Percentiles rank a stretch among this genome's conserved stretches.
Evolutionary conservation across 257 asterid genomes (phyloP).

Genomic region (Prunella vulgaris): DNA sequence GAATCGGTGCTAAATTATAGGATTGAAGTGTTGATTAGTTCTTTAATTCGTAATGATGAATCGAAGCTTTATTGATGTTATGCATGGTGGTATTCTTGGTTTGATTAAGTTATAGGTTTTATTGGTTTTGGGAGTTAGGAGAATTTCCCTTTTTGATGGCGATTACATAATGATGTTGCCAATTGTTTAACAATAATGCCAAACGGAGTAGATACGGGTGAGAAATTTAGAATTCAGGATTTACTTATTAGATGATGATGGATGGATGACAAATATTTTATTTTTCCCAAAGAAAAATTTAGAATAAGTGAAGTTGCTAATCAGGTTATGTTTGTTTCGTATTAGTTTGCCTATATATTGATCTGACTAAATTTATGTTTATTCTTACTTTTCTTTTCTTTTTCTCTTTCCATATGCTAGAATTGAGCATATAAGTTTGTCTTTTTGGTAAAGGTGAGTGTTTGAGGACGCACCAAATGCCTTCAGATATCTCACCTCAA

Average conservation of each 20-base stretch:
- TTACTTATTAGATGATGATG: neutral
- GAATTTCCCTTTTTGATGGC: neutral
- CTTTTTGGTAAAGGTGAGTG: constrained; percentile 12
- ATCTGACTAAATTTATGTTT: neutral
- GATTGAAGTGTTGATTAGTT: constrained; percentile 5
- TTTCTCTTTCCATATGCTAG: neutral
- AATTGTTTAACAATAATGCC: neutral
- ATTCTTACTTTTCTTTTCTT: neutral
- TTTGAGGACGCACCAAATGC: constrained; percentile 50
- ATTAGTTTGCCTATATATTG: neutral
- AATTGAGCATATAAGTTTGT: neutral
- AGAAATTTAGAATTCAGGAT: neutral
- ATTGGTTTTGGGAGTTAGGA: neutral
- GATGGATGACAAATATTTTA: neutral
- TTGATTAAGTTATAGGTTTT: neutral
- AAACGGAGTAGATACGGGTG: neutral
- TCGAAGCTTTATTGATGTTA: neutral
- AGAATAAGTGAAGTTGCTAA: neutral
- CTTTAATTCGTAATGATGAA: neutral
- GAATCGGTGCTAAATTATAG: neutral
- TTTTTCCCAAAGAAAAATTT: neutral
- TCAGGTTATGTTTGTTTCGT: neutral
- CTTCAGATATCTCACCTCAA: constrained; percentile 63
- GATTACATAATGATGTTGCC: neutral
- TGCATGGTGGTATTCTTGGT: neutral